Evolutionary conservation across 805 yeast species (phyloP), one percentile per base, ranked within the genome.

Genomic region (Saturnispora saitoi): DNA sequence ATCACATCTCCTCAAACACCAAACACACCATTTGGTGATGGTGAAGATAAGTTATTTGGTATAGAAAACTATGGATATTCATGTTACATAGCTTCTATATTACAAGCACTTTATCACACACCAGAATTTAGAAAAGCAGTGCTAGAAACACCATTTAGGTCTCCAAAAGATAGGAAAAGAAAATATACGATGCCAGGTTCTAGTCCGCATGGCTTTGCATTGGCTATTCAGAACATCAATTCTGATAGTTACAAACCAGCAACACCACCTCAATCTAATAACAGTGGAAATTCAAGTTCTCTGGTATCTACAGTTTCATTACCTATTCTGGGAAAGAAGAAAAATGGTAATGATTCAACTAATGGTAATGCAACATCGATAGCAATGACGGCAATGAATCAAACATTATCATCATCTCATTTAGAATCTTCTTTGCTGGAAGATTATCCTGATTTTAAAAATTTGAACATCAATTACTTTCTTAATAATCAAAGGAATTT

Each of bases 51-150:
- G 62, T 74, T 85, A 20, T 85, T 77, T 62, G 95, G 95, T 1
- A 78, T 83, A 76, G 93, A 86, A 61, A 86, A 86, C 60, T 85
- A 84, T 58, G 95, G 95, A 2, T 83, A 89, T 62, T 89, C 97
- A 0, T 93, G 98, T 68, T 91, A 91, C 68, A 86, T 95, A 66
- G 93, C 93, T 58, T 87, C 96, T 9, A 86, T 93, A 29, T 68
- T 93, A 22, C 99, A 93, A 63, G 87, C 95, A 55, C 73, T 91
- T 9, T 91, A 78, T 69, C 82, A 85, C 66, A 75, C 91, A 3
- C 73, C 76, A 24, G 75, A 74, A 28, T 88, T 93, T 58, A 75
- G 97, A 42, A 65, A 70, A 15, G 72, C 71, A 47, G 61, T 85
- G 1, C 62, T 80, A 43, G 65, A 69, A 46, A 72, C 71, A 51